Percentiles rank a stretch among this genome's conserved stretches.
Evolutionary conservation across 2,329 filamentous ascomycete genomes (phyloP).

Genomic region (Xylaria sp.): DNA sequence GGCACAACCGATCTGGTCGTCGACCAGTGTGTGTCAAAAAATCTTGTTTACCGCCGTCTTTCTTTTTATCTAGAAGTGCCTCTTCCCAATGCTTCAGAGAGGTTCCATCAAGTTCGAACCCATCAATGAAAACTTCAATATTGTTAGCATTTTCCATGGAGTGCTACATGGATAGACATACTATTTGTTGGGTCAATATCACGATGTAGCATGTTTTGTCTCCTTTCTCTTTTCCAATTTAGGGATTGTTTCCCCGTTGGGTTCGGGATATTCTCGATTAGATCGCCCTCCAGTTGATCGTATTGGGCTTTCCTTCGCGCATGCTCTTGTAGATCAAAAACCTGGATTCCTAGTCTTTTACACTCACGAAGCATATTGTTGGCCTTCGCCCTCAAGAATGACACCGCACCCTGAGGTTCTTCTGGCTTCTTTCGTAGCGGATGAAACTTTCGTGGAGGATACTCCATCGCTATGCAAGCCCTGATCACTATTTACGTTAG

Average conservation of each 20-base stretch:
- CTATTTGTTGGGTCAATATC: conserved; percentile 45
- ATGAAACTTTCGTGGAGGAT: conserved; percentile 43
- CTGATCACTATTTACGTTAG: conserved; percentile 39
- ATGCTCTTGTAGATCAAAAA: background rate
- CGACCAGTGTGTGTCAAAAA: background rate
- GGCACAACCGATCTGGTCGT: conserved; percentile 11
- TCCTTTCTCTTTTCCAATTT: conserved; percentile 35
- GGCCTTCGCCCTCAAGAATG: background rate
- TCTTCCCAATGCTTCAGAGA: conserved; percentile 12
- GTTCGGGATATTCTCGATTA: conserved; percentile 39
- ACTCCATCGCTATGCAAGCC: conserved; percentile 42
- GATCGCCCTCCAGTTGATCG: conserved; percentile 14
- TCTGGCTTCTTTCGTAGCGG: conserved; percentile 21
- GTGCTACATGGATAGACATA: conserved; percentile 23
- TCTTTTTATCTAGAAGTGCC: background rate
- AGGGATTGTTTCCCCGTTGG: background rate
- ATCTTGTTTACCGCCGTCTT: background rate
- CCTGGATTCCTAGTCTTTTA: conserved; percentile 6
- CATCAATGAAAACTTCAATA: conserved; percentile 39
- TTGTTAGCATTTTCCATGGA: background rate
- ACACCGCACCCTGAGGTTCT: background rate
- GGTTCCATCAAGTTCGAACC: conserved; percentile 28
- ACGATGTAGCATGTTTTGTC: conserved; percentile 43
- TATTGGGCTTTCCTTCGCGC: background rate
- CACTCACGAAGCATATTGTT: conserved; percentile 19